Evolutionary conservation across 768 basidiomycete species (phyloP), one percentile per base, ranked within the genome.

Genomic region (Pleurotus djamor): DNA sequence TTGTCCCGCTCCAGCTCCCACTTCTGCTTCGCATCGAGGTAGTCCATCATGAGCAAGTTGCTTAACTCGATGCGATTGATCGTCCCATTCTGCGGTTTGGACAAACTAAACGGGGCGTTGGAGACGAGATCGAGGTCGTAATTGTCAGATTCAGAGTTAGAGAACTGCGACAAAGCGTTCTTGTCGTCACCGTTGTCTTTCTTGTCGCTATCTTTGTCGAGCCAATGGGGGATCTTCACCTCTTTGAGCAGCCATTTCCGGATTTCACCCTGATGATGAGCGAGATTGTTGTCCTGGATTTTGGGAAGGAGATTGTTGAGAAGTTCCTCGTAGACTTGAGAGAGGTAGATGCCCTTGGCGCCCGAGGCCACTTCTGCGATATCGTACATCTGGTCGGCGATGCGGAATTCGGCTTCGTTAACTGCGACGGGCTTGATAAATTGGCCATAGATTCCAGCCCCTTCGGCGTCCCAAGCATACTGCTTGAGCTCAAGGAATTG

Each of bases 1-100:
- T 48, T 47, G 57, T 71, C 70, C 2, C 70, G 64, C 45, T 69
- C 67, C 12, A 66, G 35, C 61, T 71, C 70, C 70, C 70, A 71
- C 28, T 66, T 65, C 37, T 67, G 66, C 45, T 68, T 68, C 28
- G 69, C 69, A 16, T 64, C 48, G 10, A 71, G 61, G 38, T 69
- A 71, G 38, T 71, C 70, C 48, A 63, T 59, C 70, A 68, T 68
- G 17, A 71, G 58, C 2, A 65, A 58, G 32, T 68, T 63, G 13
- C 65, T 61, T 12, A 71, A 62, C 57, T 71, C 70, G 52, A 71
- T 65, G 2, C 70, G 63, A 60, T 66, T 71, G 38, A 71, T 44
- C 32, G 61, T 60, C 14, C 61, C 48, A 48, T 59, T n/a, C n/a
- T 54, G 41, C 64, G 37, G 16, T 58, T 41, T 38, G 51, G 51